Evolutionary conservation across 225 moss, liverwort and hornwort species (phyloP), one percentile per base, ranked within the genome.

Genomic region (Anthoceros angustus): DNA sequence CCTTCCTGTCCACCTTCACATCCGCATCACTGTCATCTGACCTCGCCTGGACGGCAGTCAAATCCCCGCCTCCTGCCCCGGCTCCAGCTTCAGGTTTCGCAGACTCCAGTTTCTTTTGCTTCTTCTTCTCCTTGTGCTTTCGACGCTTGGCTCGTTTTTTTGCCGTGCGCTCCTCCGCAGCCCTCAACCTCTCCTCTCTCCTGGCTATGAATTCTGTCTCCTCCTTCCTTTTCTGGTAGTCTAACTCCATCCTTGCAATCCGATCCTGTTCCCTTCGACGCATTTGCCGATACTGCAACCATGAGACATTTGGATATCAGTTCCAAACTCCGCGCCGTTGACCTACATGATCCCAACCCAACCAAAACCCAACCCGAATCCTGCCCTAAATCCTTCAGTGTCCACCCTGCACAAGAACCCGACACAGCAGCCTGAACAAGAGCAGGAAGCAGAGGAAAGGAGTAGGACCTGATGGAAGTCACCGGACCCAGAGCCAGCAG

Each of bases 251-350:
- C 21, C 95, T 86, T 42, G 85, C 76, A 65, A 98, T 76, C 50
- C 98, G 82, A 69, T 98, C 98, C 78, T 98, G 98, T 74, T 98
- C 98, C 69, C 98, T 84, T 73, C 98, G 80, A 65, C 98, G 77
- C 98, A 98, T 98, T 83, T 98, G 98, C 25, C 98, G 98, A 66
- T 92, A 92, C 98, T 98, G 71, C 48, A 7, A 23, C 7, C 8
- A 20, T 6, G 10, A 24, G n/a, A 10, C 23, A 25, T 39, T 26
- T n/a, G 42, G 3, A 15, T 2, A 12, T 38, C 21, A 21, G 21
- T 8, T 55, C 63, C 20, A 4, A 2, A 4, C 68, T 66, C 49
- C 21, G 12, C 12, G 41, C 66, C 2, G 41, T 39, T 38, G 11
- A 41, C 2, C 11, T 25, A 23, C 50, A 32, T 18, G 32, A 39